phyloP scores from a whole-genome alignment of 805 yeast species.

The Candida mattraensis region DNA sequence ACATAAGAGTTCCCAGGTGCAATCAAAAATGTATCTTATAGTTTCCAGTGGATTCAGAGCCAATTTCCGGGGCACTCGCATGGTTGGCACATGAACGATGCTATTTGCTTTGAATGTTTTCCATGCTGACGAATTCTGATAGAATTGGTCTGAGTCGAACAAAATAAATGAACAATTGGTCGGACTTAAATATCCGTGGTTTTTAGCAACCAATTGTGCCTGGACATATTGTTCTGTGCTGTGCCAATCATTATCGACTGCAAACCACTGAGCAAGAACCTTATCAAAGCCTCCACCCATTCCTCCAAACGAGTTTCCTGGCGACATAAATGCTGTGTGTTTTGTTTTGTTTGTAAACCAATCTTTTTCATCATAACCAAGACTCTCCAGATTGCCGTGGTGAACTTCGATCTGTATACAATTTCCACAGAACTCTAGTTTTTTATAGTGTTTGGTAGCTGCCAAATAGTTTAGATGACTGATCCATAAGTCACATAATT shows the following conservation, averaged over 20 bases:
- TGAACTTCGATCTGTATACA: slow-evolving; percentile 22
- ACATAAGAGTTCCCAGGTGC: slow-evolving; percentile 37
- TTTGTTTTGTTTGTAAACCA: slow-evolving; percentile 11
- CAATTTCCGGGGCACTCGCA: slow-evolving; percentile 36
- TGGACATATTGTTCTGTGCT: slow-evolving; percentile 27
- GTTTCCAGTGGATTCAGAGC: slow-evolving; percentile 7
- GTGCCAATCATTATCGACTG: slow-evolving; percentile 16
- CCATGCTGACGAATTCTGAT: slow-evolving; percentile 31
- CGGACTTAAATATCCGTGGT: slow-evolving; percentile 36
- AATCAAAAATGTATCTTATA: slow-evolving; percentile 34
- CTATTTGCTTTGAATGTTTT: slow-evolving; percentile 28
- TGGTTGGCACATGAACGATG: slow-evolving; percentile 40
- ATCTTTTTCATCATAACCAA: slow-evolving; percentile 15
- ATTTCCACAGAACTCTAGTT: slow-evolving; percentile 18
- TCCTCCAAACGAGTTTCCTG: slow-evolving; percentile 51
- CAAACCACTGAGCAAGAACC: slow-evolving; percentile 33
- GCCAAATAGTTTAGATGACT: slow-evolving; percentile 16
- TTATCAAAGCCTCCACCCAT: slow-evolving; percentile 54
- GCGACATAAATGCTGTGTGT: slow-evolving; percentile 42
- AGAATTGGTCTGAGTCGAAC: slow-evolving; percentile 23
- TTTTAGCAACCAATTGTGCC: slow-evolving; percentile 10
- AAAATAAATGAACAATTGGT: slow-evolving; percentile 32
- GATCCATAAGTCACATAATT: slow-evolving; percentile 24
- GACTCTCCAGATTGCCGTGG: slow-evolving; percentile 20
- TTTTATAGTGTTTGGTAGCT: too few relatives aligned